phyloP scores from a whole-genome alignment of 1,284 basidiomycete genomes.

The Malassezia equina region DNA sequence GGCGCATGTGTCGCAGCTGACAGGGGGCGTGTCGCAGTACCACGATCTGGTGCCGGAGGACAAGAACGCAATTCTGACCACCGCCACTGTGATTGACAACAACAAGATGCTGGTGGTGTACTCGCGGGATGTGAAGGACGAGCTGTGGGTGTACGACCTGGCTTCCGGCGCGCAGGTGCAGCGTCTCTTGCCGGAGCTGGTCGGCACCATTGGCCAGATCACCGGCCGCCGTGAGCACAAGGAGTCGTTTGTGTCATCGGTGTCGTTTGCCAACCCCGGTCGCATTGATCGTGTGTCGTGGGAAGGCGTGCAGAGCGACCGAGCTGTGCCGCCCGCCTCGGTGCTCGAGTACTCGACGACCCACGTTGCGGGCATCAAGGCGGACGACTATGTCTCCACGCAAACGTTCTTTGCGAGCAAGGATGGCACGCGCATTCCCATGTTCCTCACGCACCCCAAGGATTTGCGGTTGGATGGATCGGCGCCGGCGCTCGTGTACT shows the following conservation, averaged over 20 bases:
- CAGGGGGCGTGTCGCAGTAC: slow-evolving; percentile 43
- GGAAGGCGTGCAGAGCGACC: slow-evolving; percentile 36
- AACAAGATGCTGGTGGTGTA: slow-evolving; percentile 61
- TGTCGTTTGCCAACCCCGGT: slow-evolving; percentile 65
- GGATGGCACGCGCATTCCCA: slow-evolving; percentile 71
- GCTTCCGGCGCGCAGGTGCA: slow-evolving; percentile 54
- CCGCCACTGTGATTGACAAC: slow-evolving; percentile 54
- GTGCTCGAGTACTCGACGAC: slow-evolving; percentile 60
- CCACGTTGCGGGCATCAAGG: slow-evolving; percentile 58
- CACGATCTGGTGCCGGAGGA: slow-evolving; percentile 65
- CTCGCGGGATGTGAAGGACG: slow-evolving; percentile 71
- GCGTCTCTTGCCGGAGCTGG: slow-evolving; percentile 58
- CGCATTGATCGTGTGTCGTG: slow-evolving; percentile 51
- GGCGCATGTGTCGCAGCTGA: slow-evolving; percentile 30
- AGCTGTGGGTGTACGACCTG: slow-evolving; percentile 64
- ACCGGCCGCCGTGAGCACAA: slow-evolving; percentile 55
- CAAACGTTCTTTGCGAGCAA: slow-evolving; percentile 59
- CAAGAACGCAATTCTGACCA: slow-evolving; percentile 56
- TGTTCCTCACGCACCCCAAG: slow-evolving; percentile 74
- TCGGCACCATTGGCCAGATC: slow-evolving; percentile 59
- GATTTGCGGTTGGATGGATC: slow-evolving; percentile 63
- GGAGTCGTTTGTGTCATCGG: slow-evolving; percentile 62
- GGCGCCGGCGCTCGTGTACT: slow-evolving; percentile 69
- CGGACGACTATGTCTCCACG: slow-evolving; percentile 62
- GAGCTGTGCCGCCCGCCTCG: slow-evolving; percentile 29